Percentiles rank a stretch among this genome's conserved stretches.
phyloP scores from a whole-genome alignment of 805 yeast genomes.

The Ogataea henricii region DNA sequence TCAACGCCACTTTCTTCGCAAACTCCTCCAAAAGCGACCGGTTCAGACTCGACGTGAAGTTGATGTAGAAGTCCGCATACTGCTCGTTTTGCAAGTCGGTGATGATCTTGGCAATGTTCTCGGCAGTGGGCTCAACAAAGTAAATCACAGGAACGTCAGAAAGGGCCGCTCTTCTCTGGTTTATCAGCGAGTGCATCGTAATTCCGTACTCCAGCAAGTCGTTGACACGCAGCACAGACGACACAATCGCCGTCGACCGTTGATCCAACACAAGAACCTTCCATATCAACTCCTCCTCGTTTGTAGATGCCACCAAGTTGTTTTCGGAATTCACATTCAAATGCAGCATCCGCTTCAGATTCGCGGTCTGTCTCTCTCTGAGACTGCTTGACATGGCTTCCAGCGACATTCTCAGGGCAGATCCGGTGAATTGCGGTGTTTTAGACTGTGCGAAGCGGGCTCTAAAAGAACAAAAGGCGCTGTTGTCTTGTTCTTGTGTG shows the following conservation, averaged over 20 bases:
- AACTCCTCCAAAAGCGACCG: slow-evolving; percentile 84
- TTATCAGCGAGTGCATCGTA: slow-evolving; percentile 81
- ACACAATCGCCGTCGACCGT: slow-evolving; percentile 79
- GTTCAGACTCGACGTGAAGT: slow-evolving; percentile 79
- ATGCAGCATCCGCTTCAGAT: slow-evolving; percentile 81
- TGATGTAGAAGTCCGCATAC: slow-evolving; percentile 79
- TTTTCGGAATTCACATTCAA: slow-evolving; percentile 75
- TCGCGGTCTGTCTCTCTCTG: slow-evolving; percentile 33
- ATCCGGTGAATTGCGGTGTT: too few relatives aligned
- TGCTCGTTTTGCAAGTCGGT: slow-evolving; percentile 73
- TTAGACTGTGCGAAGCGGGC: background rate
- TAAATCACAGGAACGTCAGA: slow-evolving; percentile 96
- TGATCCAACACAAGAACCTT: slow-evolving; percentile 84
- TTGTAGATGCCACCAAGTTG: slow-evolving; percentile 50
- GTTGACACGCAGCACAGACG: slow-evolving; percentile 89
- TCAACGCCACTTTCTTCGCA: slow-evolving; percentile 76
- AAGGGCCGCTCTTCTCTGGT: slow-evolving; percentile 72
- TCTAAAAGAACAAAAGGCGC: too few relatives aligned
- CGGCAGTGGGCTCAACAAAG: slow-evolving; percentile 84
- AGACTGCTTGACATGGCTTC: slow-evolving; percentile 23
- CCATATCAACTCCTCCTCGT: slow-evolving; percentile 78
- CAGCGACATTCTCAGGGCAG: slow-evolving; percentile 20
- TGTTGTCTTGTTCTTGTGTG: too few relatives aligned
- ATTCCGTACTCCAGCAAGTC: slow-evolving; percentile 89
- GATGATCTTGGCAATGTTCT: slow-evolving; percentile 67